Percentiles rank a stretch among this genome's conserved stretches.
phyloP scores from a whole-genome alignment of 2,329 filamentous ascomycete species.

The Mycosphaerella arachidis region DNA sequence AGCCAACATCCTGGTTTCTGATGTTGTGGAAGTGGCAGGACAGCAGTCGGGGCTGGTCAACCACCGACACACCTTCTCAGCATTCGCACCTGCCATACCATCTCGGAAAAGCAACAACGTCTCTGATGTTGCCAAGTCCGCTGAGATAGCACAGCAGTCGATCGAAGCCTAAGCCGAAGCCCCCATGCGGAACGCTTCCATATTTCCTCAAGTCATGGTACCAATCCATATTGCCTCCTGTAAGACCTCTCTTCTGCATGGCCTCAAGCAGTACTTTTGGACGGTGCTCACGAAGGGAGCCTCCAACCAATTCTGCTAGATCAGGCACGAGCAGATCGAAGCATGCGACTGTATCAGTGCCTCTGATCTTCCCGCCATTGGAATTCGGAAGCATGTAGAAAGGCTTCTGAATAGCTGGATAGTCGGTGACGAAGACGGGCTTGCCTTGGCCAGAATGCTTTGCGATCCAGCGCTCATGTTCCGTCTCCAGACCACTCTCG shows the following conservation, averaged over 20 bases:
- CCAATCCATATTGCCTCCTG: slow-evolving; percentile 59
- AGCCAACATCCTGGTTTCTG: background rate
- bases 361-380: slow-evolving; percentile 10
- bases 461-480: slow-evolving; percentile 89
- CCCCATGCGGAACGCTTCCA: slow-evolving; percentile 87
- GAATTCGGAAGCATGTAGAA: slow-evolving; percentile 75
- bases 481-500: slow-evolving; percentile 73
- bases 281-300: slow-evolving; percentile 83
- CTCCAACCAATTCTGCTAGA: slow-evolving; percentile 80
- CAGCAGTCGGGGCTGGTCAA: background rate
- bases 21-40: background rate
- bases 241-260: slow-evolving; percentile 66
- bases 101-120: slow-evolving; percentile 80
- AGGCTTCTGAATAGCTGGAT: slow-evolving; percentile 82
- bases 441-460: slow-evolving; percentile 56
- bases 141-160: slow-evolving; percentile 77
- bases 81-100: slow-evolving; percentile 50
- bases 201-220: slow-evolving; percentile 84
- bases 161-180: slow-evolving; percentile 88
- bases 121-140: slow-evolving; percentile 75
- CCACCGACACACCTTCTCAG: slow-evolving; percentile 14
- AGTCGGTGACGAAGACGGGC: slow-evolving; percentile 89
- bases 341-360: slow-evolving; percentile 67
- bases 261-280: slow-evolving; percentile 61
- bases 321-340: slow-evolving; percentile 87